Base-by-base conservation (phyloP, 306 rosid species). In the Pyrus betulifolia region DNA sequence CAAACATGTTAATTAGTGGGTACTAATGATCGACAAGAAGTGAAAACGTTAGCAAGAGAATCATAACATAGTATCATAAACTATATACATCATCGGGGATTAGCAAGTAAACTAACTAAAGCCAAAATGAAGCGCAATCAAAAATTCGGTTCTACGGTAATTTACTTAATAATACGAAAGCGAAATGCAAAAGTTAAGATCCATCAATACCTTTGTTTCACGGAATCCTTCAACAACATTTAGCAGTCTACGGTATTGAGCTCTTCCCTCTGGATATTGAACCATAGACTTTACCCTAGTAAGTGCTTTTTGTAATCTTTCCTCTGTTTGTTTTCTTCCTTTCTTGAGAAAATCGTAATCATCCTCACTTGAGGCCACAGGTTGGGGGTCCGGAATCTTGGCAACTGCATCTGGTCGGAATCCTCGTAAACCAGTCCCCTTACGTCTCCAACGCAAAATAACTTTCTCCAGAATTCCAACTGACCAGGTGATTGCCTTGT, bases 371-470 rank as follows among this genome's bases (percentile, higher is more conserved):
- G 25, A 44, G 60, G 88, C 74, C 52, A 67, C 82, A 17, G 67
- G 76, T 73, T 77, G 78, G 46, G 69, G 61, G 74, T 2, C 55
- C 31, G 88, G 85, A 69, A 70, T 90, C 85, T 89, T 87, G 64
- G 72, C 67, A 75, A 68, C 77, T 59, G 85, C 74, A 69, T 90
- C 94, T 2, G 82, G 82, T 76, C 88, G 85, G 84, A 90, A 93
- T 55, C 97, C 97, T n/a, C 96, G 93, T 44, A 93, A 83, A 74
- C 98, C 95, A 46, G 90, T 85, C 75, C 95, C 95, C 84, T 91
- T 93, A 55, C 98, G 96, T 82, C 98, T 91, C 98, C 98, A 93
- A 5, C 98, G 93, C 77, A 93, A 83, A 78, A 93, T 90, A 76
- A 91, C 80, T 84, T 93, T 93, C 77, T 93, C 98, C 77, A 93